Percentiles rank a stretch among this genome's conserved stretches.
phyloP scores from a whole-genome alignment of 805 yeast species.

The Pichia nanzhaoensis region DNA sequence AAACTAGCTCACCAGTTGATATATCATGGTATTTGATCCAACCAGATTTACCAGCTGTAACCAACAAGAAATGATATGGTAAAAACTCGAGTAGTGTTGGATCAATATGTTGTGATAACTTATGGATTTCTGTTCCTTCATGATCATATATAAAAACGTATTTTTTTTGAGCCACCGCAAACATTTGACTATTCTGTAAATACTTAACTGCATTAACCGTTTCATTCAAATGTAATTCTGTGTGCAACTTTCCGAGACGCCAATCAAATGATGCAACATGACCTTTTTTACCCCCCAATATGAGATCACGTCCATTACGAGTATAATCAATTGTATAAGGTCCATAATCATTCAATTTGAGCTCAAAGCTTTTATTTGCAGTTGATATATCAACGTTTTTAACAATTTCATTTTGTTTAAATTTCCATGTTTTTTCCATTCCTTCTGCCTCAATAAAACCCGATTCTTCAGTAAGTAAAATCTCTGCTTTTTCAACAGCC shows the following conservation, averaged over 20 bases:
- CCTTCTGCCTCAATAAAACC: constrained; percentile 91
- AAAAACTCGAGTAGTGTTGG: constrained; percentile 76
- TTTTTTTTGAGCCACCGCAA: constrained; percentile 96
- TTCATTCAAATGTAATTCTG: constrained; percentile 82
- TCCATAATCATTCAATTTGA: constrained; percentile 71
- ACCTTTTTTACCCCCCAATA: constrained; percentile 86
- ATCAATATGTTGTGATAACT: constrained; percentile 85
- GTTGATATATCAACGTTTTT: constrained; percentile 73
- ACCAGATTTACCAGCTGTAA: constrained; percentile 86
- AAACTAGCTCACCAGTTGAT: constrained; percentile 80
- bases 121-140: constrained; percentile 86
- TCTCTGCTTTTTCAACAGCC: constrained; percentile 81
- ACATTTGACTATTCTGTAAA: constrained; percentile 85
- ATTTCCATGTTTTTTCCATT: constrained; percentile 89
- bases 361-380: constrained; percentile 64
- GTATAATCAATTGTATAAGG: constrained; percentile 81
- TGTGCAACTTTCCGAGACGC: constrained; percentile 75
- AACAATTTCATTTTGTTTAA: constrained; percentile 71
- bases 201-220: constrained; percentile 87
- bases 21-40: constrained; percentile 90
- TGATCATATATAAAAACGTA: constrained; percentile 89
- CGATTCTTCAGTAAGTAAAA: constrained; percentile 72
- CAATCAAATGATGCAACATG: constrained; percentile 96
- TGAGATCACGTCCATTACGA: constrained; percentile 77
- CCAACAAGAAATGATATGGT: constrained; percentile 86